A percentile compares a stretch with the other conserved stretches of the same genome.
These are phyloP conservation scores for Pseudocercospora fijiensis DNA, from an alignment of 2,329 filamentous ascomycete genomes.

Conservation along the genomic window DNA sequence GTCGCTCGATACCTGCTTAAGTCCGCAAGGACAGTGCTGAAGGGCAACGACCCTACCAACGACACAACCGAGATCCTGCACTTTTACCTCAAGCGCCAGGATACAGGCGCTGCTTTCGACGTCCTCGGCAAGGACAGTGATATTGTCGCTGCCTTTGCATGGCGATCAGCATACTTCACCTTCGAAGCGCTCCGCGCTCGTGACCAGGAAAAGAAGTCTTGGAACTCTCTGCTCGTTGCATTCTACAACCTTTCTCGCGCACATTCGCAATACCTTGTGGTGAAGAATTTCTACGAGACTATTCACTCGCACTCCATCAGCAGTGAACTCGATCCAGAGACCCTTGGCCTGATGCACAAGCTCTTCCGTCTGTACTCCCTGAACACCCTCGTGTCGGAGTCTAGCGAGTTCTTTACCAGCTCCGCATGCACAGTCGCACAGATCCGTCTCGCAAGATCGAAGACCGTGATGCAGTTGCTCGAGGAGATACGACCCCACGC, in stretches of 20 bases:
- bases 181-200: constrained; percentile 74
- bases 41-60: constrained; percentile 62
- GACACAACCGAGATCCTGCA: constrained; percentile 67
- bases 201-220: constrained; percentile 71
- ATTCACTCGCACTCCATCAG: constrained; percentile 57
- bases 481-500: constrained; percentile 73
- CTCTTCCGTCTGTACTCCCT: constrained; percentile 66
- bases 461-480: constrained; percentile 66
- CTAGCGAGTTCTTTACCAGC: constrained; percentile 70
- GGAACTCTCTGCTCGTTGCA: constrained; percentile 75
- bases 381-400: constrained; percentile 66
- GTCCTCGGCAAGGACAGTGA: constrained; percentile 69
- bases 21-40: constrained; percentile 68
- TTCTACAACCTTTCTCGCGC: constrained; percentile 75
- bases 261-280: constrained; percentile 73
- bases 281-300: constrained; percentile 74
- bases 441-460: constrained; percentile 67
- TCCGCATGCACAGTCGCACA: constrained; percentile 69
- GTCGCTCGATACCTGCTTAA: constrained; percentile 75
- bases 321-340: constrained; percentile 58
- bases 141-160: constrained; percentile 71
- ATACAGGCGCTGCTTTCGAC: constrained; percentile 72
- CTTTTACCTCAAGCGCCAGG: constrained; percentile 62
- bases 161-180: constrained; percentile 71
- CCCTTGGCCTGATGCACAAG: constrained; percentile 60